Conservation (phyloP, 768 basidiomycete species). For the Favolaschia claudopus region DNA sequence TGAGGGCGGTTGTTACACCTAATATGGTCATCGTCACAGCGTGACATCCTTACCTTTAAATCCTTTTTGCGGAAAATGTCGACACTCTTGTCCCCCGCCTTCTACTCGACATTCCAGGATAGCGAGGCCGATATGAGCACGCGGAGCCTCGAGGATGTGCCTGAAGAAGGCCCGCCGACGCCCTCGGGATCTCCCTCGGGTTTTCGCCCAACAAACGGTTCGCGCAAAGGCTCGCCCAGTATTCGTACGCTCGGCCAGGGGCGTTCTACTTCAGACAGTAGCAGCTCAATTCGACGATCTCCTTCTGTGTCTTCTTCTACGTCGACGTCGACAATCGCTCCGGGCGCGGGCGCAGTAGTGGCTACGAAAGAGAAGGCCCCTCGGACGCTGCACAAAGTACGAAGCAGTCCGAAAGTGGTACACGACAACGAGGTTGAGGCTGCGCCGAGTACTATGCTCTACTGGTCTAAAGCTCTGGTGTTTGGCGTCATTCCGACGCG, state of each 20-base stretch:
- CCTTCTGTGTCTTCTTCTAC: slow-evolving; percentile 32
- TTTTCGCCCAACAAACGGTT: slow-evolving; percentile 21
- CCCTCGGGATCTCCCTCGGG: slow-evolving; percentile 25
- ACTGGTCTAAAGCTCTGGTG: slow-evolving; percentile 87
- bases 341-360: no score
- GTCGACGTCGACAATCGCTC: slow-evolving; percentile 21
- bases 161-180: slow-evolving; percentile 37
- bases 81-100: slow-evolving; percentile 21
- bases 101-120: slow-evolving; percentile 24
- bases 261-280: slow-evolving; percentile 18
- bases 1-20: no score
- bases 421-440: slow-evolving; percentile 64
- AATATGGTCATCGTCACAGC: neutral
- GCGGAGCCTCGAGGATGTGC: slow-evolving; percentile 42
- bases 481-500: slow-evolving; percentile 73
- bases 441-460: slow-evolving; percentile 79
- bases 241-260: slow-evolving; percentile 42
- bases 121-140: slow-evolving; percentile 35
- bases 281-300: slow-evolving; percentile 21
- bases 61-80: neutral
- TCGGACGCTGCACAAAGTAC: slow-evolving; percentile 43
- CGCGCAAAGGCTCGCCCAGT: slow-evolving; percentile 40
- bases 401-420: slow-evolving; percentile 64
- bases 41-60: no score
- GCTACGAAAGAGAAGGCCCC: slow-evolving; percentile 25